Evolutionary conservation across 106 monocot species (phyloP), one percentile per base, ranked within the genome.

Genomic region (Gastrodia elata): DNA sequence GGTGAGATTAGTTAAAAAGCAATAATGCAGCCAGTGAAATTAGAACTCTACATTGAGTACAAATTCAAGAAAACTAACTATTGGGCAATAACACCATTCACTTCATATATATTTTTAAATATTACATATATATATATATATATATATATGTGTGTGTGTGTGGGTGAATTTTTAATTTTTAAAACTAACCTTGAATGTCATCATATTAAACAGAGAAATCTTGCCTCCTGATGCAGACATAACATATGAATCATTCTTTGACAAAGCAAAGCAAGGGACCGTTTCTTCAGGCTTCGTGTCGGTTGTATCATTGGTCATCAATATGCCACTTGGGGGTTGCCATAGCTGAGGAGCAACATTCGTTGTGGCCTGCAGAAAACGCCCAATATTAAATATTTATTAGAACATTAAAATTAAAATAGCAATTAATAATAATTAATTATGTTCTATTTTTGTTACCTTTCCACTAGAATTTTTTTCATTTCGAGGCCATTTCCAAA

Each of bases 151-250:
- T n/a, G n/a, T n/a, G n/a, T n/a, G n/a, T n/a, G n/a, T n/a, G n/a
- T n/a, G n/a, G n/a, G n/a, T n/a, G n/a, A n/a, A n/a, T n/a, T n/a
- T n/a, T n/a, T n/a, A n/a, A n/a, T n/a, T n/a, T 32, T 26, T 32
- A 72, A 38, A 2, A 55, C 38, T 43, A 3, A 90, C 94, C 85
- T 94, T 88, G 71, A 90, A 94, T 4, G 90, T 88, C 82, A 85
- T 88, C 90, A 88, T 90, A 73, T 90, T 90, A 71, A 87, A 93
- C 1, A 94, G 69, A 28, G 94, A 90, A 25, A 94, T 88, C 68
- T 94, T 90, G 20, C 86, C 87, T 43, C 94, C 94, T 7, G 90
- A 94, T 35, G 90, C 86, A 11, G 94, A 94, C 94, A 90, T 81
- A 30, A 94, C 88, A 77, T 94, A 90, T 16, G 85, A 87, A 71